These are phyloP conservation scores for Aspergillus quadricinctus DNA, from an alignment of 2,329 filamentous ascomycete species.

Conservation along the genomic window DNA sequence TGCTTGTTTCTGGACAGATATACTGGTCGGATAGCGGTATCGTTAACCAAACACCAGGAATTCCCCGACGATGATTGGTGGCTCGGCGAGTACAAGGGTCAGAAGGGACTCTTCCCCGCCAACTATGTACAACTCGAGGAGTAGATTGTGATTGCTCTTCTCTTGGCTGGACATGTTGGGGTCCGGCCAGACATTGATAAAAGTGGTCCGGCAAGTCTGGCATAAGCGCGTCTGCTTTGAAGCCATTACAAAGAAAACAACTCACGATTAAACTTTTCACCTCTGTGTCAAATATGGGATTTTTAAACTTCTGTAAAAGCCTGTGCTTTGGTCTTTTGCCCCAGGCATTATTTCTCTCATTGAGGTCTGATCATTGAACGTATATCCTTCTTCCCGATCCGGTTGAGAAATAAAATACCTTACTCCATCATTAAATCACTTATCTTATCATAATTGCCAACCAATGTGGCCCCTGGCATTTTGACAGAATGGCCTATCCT, in stretches of 20 bases:
- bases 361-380: neutral
- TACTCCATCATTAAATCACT: neutral
- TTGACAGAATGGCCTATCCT: neutral
- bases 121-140: constrained; percentile 41
- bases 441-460: neutral
- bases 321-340: neutral
- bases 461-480: neutral
- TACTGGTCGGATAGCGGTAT: neutral
- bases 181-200: neutral
- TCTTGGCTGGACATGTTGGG: neutral
- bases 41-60: constrained; percentile 53
- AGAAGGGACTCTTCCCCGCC: constrained; percentile 73
- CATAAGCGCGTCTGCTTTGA: neutral
- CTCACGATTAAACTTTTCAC: neutral
- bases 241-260: neutral
- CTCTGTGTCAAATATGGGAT: neutral
- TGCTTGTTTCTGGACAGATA: neutral
- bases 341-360: neutral
- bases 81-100: constrained; percentile 80
- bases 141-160: neutral
- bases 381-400: neutral
- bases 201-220: neutral
- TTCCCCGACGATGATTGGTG: constrained; percentile 99
- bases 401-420: neutral
- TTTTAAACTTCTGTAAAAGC: neutral